A percentile compares a stretch with the other conserved stretches of the same genome.
Conservation (phyloP, 768 basidiomycete genomes). For the Lentinula sp. region DNA sequence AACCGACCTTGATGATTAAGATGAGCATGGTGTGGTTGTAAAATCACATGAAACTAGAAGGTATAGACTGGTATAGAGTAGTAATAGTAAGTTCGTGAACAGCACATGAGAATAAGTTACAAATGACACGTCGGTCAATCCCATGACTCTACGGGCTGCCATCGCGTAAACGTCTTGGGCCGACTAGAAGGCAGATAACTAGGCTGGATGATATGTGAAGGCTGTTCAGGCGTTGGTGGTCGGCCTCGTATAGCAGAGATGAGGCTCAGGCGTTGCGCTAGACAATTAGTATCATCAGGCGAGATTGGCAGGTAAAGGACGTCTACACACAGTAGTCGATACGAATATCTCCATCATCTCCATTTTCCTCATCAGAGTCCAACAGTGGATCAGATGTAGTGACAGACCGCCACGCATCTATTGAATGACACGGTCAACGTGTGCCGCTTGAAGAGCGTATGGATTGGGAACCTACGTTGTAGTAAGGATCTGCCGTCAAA, state of each 20-base stretch:
- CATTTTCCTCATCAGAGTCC: constrained; percentile 69
- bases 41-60: background rate
- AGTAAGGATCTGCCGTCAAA: constrained; percentile 21
- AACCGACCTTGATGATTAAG: background rate
- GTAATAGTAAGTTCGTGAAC: background rate
- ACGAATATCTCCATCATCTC: constrained; percentile 58
- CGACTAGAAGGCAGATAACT: constrained; percentile 1
- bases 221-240: constrained; percentile 39
- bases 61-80: constrained; percentile 3
- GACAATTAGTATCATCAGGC: background rate
- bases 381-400: constrained; percentile 56
- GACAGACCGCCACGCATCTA: constrained; percentile 73
- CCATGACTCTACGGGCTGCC: constrained; percentile 32
- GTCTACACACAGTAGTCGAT: constrained; percentile 56
- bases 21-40: background rate
- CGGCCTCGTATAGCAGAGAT: constrained; percentile 46
- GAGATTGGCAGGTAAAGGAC: background rate
- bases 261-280: constrained; percentile 48
- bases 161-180: constrained; percentile 21
- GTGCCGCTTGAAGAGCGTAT: background rate
- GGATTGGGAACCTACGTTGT: constrained; percentile 28
- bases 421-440: background rate
- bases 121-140: constrained; percentile 9
- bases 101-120: background rate
- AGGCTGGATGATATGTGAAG: constrained; percentile 3